Percentiles rank a stretch among this genome's conserved stretches.
phyloP scores from a whole-genome alignment of 192 early-diverging fungal genomes.

The Entomortierella lignicola region DNA sequence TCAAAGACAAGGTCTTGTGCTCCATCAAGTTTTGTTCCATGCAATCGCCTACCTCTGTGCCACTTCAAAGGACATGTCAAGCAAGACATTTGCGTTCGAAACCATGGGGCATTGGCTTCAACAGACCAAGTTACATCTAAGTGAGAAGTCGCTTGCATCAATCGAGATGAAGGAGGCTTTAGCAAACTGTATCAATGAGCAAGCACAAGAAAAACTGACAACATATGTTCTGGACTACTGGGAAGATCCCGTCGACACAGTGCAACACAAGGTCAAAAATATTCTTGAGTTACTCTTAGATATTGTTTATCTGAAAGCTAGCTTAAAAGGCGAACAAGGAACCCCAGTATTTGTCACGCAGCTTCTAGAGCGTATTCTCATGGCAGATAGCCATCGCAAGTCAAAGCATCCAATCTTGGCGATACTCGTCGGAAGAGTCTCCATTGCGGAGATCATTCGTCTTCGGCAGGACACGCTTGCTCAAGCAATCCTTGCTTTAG shows the following conservation, averaged over 20 bases:
- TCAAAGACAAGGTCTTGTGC: conserved; percentile 13
- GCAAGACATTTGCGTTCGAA: conserved; percentile 79
- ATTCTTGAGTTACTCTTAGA: conserved; percentile 80
- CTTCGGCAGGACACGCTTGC: conserved; percentile 72
- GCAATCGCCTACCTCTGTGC: conserved; percentile 72
- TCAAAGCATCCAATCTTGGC: conserved; percentile 86
- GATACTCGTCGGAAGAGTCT: conserved; percentile 65
- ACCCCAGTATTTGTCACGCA: conserved; percentile 60
- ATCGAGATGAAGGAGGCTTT: conserved; percentile 30
- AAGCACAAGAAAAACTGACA: conserved; percentile 68
- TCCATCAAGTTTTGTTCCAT: conserved; percentile 73
- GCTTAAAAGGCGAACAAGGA: conserved; percentile 13
- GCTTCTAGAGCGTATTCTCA: conserved; percentile 74
- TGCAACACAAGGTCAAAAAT: conserved; percentile 76
- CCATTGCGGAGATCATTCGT: conserved; percentile 63
- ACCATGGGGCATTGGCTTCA: conserved; percentile 79
- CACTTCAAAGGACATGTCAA: conserved; percentile 69
- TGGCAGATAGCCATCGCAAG: conserved; percentile 84
- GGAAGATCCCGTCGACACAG: conserved; percentile 88
- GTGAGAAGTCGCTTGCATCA: conserved; percentile 25
- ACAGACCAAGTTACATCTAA: conserved; percentile 56
- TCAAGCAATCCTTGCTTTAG: conserved; percentile 56
- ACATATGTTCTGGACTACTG: conserved; percentile 83
- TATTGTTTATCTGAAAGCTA: conserved; percentile 61
- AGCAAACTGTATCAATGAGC: conserved; percentile 35